phyloP scores from a whole-genome alignment of 106 monocot genomes.

The Apostasia shenzhenica region DNA sequence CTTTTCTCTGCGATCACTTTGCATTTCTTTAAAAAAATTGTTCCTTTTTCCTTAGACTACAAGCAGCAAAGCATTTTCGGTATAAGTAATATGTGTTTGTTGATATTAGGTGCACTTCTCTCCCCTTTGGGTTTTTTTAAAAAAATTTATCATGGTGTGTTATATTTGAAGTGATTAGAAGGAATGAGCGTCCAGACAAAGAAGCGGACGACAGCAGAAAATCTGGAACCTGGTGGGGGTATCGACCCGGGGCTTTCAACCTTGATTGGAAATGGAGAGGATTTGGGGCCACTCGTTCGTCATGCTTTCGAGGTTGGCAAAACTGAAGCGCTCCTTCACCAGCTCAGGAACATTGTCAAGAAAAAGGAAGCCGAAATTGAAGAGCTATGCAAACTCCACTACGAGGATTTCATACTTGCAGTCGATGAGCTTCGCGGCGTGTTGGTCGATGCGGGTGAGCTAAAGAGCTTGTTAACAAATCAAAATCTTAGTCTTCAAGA shows the following conservation, averaged over 20 bases:
- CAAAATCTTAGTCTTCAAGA: conserved; percentile 49
- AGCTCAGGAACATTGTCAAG: conserved; percentile 45
- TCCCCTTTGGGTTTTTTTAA: too few species aligned
- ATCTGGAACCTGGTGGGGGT: conserved; percentile 17
- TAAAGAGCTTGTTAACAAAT: conserved; percentile 32
- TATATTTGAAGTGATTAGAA: too few species aligned
- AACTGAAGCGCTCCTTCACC: conserved; percentile 49
- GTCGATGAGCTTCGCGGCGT: conserved; percentile 74
- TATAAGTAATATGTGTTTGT: too few species aligned
- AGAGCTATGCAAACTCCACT: conserved; percentile 64
- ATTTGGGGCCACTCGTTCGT: conserved; percentile 41
- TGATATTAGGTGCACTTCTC: too few species aligned
- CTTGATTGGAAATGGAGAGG: conserved; percentile 50
- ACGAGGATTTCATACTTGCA: conserved; percentile 60
- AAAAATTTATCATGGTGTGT: too few species aligned
- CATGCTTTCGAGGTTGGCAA: conserved; percentile 53
- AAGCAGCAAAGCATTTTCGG: too few species aligned
- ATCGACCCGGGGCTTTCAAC: conserved; percentile 32
- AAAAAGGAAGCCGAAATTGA: conserved; percentile 70
- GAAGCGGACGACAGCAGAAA: conserved; percentile 22
- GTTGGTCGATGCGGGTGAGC: conserved; percentile 56
- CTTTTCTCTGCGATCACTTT: too few species aligned
- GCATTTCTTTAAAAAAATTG: too few species aligned
- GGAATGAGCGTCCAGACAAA: conserved; percentile 31
- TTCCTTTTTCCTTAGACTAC: too few species aligned